phyloP scores from a whole-genome alignment of 805 yeast species.

The Candida nonsorbophila region DNA sequence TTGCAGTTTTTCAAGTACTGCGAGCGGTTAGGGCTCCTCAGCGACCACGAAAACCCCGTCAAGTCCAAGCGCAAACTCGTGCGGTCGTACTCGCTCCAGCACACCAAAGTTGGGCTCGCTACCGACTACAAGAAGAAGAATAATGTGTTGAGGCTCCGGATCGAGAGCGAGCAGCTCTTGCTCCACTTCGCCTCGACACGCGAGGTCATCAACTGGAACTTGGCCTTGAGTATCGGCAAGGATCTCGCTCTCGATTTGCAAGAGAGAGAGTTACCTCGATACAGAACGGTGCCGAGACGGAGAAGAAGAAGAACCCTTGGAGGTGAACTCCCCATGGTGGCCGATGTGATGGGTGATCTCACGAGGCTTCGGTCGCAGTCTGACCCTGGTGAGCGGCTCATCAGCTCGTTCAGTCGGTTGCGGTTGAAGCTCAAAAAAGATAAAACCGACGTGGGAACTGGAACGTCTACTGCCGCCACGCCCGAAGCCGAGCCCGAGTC shows the following conservation, averaged over 20 bases:
- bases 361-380: too few species aligned
- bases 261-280: slow-evolving; percentile 66
- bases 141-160: slow-evolving; percentile 66
- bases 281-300: slow-evolving; percentile 76
- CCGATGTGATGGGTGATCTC: too few species aligned
- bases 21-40: slow-evolving; percentile 14
- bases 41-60: slow-evolving; percentile 1
- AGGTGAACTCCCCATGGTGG: slow-evolving; percentile 1
- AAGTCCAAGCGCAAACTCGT: slow-evolving; percentile 26
- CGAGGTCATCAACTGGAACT: slow-evolving; percentile 75
- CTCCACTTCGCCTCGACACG: slow-evolving; percentile 57
- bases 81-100: slow-evolving; percentile 77
- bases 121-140: slow-evolving; percentile 71
- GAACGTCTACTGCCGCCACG: too few species aligned
- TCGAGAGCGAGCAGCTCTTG: slow-evolving; percentile 79
- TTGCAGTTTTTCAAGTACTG: slow-evolving; percentile 22
- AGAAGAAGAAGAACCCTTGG: slow-evolving; percentile 38
- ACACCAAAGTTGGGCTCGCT: slow-evolving; percentile 80
- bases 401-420: too few species aligned
- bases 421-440: too few species aligned
- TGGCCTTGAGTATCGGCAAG: slow-evolving; percentile 65
- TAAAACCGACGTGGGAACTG: too few species aligned
- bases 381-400: too few species aligned
- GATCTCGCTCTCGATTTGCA: slow-evolving; percentile 76
- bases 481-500: too few species aligned